These are phyloP conservation scores for Metschnikowia lachancei DNA, from an alignment of 805 yeast species.

Conservation along the genomic window DNA sequence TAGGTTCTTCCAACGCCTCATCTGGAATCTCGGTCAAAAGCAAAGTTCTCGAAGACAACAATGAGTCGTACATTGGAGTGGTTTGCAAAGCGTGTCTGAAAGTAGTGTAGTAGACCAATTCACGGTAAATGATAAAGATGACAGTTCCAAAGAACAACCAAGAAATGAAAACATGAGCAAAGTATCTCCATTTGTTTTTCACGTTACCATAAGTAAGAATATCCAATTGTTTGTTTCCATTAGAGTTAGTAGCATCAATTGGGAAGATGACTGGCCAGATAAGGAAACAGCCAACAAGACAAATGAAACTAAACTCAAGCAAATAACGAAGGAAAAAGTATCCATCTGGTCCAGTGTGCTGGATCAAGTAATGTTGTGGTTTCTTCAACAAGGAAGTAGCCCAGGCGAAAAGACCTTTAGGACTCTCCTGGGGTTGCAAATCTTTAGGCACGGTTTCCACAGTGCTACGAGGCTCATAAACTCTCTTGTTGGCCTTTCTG, in stretches of 20 bases:
- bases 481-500: slow-evolving; percentile 45
- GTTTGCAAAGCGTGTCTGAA: slow-evolving; percentile 73
- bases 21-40: slow-evolving; percentile 67
- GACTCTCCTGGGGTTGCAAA: slow-evolving; percentile 43
- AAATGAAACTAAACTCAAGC: slow-evolving; percentile 51
- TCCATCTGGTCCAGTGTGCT: slow-evolving; percentile 73
- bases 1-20: slow-evolving; percentile 44
- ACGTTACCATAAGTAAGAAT: slow-evolving; percentile 63
- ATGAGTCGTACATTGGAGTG: slow-evolving; percentile 68
- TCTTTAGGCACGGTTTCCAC: slow-evolving; percentile 48
- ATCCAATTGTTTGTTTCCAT: slow-evolving; percentile 56
- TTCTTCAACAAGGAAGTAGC: slow-evolving; percentile 45
- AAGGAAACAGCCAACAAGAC: slow-evolving; percentile 51
- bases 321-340: slow-evolving; percentile 69
- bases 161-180: slow-evolving; percentile 73
- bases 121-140: slow-evolving; percentile 67
- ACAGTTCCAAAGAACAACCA: slow-evolving; percentile 72
- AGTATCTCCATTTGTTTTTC: slow-evolving; percentile 57
- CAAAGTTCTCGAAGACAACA: slow-evolving; percentile 68
- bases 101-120: slow-evolving; percentile 65
- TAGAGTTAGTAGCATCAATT: slow-evolving; percentile 70
- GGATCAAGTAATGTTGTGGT: slow-evolving; percentile 62
- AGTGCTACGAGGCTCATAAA: slow-evolving; percentile 50
- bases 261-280: slow-evolving; percentile 71
- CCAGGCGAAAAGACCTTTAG: slow-evolving; percentile 55